Evolutionary conservation across 768 basidiomycete species (phyloP), one percentile per base, ranked within the genome.

Genomic region (Mycena metata): DNA sequence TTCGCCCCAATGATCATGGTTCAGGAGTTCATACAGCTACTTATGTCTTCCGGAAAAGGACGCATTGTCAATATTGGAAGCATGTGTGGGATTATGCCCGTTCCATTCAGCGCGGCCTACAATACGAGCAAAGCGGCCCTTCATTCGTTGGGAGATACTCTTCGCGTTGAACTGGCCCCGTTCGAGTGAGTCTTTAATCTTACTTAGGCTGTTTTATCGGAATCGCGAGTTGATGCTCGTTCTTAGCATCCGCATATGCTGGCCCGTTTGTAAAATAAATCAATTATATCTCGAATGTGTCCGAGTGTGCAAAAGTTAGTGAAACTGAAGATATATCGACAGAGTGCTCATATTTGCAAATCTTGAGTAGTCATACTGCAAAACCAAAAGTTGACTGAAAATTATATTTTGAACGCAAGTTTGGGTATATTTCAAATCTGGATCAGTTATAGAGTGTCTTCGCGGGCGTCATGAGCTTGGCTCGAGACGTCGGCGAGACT

Each of bases 1-100:
- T 49, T 51, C 11, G 60, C 60, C 33, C 60, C 60, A n/a, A 51
- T 61, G 39, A 41, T 35, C 21, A 61, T 61, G 60, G 60, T 51
- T 11, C 47, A 61, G 39, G 60, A 61, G 39, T 61, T 61, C 23
- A 16, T 62, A 49, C 56, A 24, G 6, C 56, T 41, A n/a, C 41
- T 42, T 3, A 52, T 55, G 36, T 39, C 61, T 9, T 63, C 61
- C 13, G 51, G 42, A 5, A 33, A 33, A 19, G 61, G 24, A 9
- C 33, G 61, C 52, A 46, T 55, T 33, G 26, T 55, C 17, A 63
- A 52, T 16, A 36, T 30, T 5, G 51, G 61, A 12, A 63, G 50
- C 39, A 11, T 24, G 13, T 24, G 39, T 9, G 56, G 23, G 7
- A 41, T 43, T n/a, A 4, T 26, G 56, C 41, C 56, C 21, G 26